Base-by-base conservation (phyloP, 441 rosid genomes). In the Gossypium schwendimanii region DNA sequence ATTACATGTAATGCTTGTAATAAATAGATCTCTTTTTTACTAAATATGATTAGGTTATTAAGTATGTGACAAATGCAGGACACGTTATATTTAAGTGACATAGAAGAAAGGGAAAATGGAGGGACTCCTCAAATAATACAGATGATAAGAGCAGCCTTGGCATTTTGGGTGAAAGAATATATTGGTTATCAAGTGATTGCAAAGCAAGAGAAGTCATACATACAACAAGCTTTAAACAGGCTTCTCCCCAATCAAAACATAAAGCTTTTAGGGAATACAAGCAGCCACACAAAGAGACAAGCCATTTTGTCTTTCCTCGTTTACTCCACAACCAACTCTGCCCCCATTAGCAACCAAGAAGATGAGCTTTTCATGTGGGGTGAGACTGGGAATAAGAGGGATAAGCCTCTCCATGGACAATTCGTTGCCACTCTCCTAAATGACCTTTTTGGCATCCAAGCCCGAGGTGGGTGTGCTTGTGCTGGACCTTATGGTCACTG, bases 101-200 rank as follows among this genome's bases (percentile, higher is more conserved):
- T 87, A 44, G 94, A 89, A 59, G 89, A 81, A 65, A 82, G 94
- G 31, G 91, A 89, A 73, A 84, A 73, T 24, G 86, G 78, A 0
- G 91, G 94, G 36, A 89, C 94, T 17, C 94, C 91, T 7, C 94
- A 60, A 64, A 89, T 89, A 21, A 73, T 85, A 68, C 90, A 87
- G 75, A 85, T 68, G 6, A 84, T 84, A 1, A 81, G 89, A 71
- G 85, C 86, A 3, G 84, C 93, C 18, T 23, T 89, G 77, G 80
- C 90, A 0, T 85, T 89, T 31, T 87, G 91, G 93, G 74, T 85
- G 0, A 89, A 89, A 55, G 89, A 83, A 28, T 84, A 79, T 74
- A 72, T 87, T 3, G 76, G 86, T 44, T 63, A 60, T 54, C 26
- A 73, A 54, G 71, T 78, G 54, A 86, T 89, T 9, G 72, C 78